Percentiles rank a stretch among this genome's conserved stretches.
These are phyloP conservation scores for Rhynchosporium graminicola DNA, from an alignment of 2,329 filamentous ascomycete genomes.

Conservation along the genomic window DNA sequence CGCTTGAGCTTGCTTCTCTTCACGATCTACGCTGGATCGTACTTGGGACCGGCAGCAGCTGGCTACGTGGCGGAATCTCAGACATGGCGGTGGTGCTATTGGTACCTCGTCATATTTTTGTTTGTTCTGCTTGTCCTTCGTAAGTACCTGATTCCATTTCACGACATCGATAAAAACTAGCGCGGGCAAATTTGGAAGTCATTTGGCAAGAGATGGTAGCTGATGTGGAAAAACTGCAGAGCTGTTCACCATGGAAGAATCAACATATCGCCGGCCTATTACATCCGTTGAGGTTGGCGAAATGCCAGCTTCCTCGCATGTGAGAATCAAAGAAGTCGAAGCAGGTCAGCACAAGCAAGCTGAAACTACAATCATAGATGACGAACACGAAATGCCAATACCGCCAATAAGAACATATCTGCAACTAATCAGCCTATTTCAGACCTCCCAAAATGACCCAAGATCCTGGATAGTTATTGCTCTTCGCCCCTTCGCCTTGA, in stretches of 20 bases:
- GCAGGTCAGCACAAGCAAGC: background rate
- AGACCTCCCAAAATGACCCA: conserved; percentile 22
- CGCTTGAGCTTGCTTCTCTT: conserved; percentile 20
- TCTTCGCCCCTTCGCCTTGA: conserved; percentile 21
- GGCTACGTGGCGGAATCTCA: conserved; percentile 23
- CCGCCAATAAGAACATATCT: conserved; percentile 8
- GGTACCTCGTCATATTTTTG: conserved; percentile 24
- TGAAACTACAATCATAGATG: background rate
- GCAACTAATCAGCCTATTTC: conserved; percentile 20
- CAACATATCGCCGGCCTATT: conserved; percentile 11
- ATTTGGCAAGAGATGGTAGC: background rate
- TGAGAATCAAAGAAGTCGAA: conserved; percentile 5
- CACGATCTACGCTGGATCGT: conserved; percentile 21
- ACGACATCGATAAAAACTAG: background rate
- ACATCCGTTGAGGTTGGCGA: background rate
- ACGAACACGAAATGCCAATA: background rate
- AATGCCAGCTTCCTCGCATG: background rate
- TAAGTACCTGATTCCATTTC: background rate
- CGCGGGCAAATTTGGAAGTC: background rate
- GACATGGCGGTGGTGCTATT: conserved; percentile 24
- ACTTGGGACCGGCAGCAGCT: conserved; percentile 24
- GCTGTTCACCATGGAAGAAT: conserved; percentile 22
- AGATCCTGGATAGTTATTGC: conserved; percentile 20
- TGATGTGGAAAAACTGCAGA: background rate
- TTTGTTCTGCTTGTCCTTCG: conserved; percentile 15